Evolutionary conservation across 805 yeast species (phyloP), one percentile per base, ranked within the genome.

Genomic region (Pichia manshurica): DNA sequence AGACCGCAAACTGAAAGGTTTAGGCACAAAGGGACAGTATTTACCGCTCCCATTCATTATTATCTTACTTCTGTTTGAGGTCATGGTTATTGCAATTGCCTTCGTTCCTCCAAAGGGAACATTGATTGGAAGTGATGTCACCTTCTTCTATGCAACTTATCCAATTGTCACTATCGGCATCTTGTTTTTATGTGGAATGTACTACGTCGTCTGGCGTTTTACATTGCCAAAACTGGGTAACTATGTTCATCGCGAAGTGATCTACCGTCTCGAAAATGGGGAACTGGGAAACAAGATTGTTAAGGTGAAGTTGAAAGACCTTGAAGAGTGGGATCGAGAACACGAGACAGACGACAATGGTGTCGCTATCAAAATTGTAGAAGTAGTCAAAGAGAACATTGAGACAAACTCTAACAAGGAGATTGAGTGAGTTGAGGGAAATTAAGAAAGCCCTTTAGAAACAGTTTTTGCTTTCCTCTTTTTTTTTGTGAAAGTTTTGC

Each of bases 31-130:
- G 13, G 72, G 67, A 2, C 67, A 61, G 54, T 64, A 63, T 39
- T 56, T 62, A 21, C 71, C 72, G 17, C 45, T 63, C 19, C 69
- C 71, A 2, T 47, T 66, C n/a, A 48, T 70, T 19, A 48, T 64
- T 6, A 48, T 71, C 36, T 62, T 66, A 5, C 51, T 69, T 6
- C 49, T 67, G 12, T 71, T 63, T 56, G 58, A 67, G 25, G 31
- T 61, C 8, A 67, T 70, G 51, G 74, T 71, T n/a, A 56, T 70
- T 48, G 68, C 64, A 16, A 65, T 70, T 63, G 67, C 73, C 0
- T 71, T 65, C 52, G 73, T 71, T 31, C 74, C 74, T 28, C 74
- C 75, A 22, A 53, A 62, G 45, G 71, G 71, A 3, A 57, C 68
- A 3, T 59, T 69, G 49, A 68, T 55, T 28, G 75, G 74, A 3